phyloP scores from a whole-genome alignment of 305 asterid genomes.

The Coffea humblotiana region DNA sequence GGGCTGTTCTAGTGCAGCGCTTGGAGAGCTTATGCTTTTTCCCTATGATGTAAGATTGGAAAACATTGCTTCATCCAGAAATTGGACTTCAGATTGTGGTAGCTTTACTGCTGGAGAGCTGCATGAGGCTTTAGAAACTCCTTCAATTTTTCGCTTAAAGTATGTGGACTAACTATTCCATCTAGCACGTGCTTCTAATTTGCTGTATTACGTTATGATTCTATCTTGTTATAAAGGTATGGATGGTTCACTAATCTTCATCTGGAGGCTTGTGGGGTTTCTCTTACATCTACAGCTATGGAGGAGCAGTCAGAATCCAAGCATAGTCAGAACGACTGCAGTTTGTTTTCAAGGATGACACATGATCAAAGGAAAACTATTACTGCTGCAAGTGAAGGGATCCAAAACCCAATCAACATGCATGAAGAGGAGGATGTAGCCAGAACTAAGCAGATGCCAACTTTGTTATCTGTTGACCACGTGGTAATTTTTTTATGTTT shows the following conservation, averaged over 20 bases:
- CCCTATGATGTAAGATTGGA: slow-evolving; percentile 55
- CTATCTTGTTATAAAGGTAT: slow-evolving; percentile 51
- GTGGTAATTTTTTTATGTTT: slow-evolving; percentile 27
- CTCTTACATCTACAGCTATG: slow-evolving; percentile 32
- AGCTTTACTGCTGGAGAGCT: slow-evolving; percentile 69
- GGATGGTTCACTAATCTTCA: slow-evolving; percentile 62
- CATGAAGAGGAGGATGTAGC: slow-evolving; percentile 34
- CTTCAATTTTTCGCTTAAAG: slow-evolving; percentile 81
- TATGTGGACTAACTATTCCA: slow-evolving; percentile 29
- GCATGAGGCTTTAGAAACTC: slow-evolving; percentile 52
- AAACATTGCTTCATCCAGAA: slow-evolving; percentile 44
- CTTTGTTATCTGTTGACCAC: slow-evolving; percentile 25
- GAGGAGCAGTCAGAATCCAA: slow-evolving; percentile 35
- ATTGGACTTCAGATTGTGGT: slow-evolving; percentile 64
- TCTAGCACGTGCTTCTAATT: slow-evolving; percentile 1
- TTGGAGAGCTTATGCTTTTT: slow-evolving; percentile 64
- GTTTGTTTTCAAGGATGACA: slow-evolving; percentile 26
- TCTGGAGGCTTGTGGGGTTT: slow-evolving; percentile 29
- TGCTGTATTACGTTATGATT: slow-evolving; percentile 12
- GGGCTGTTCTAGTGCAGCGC: slow-evolving; percentile 47
- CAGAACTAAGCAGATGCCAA: slow-evolving; percentile 36
- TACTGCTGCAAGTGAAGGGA: slow-evolving; percentile 31
- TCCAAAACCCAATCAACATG: slow-evolving; percentile 25
- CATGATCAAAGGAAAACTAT: slow-evolving; percentile 26
- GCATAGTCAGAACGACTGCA: slow-evolving; percentile 30